A percentile compares a stretch with the other conserved stretches of the same genome.
Conservation (phyloP, 495 filamentous ascomycete species). For the Penicillium cataractarum region DNA sequence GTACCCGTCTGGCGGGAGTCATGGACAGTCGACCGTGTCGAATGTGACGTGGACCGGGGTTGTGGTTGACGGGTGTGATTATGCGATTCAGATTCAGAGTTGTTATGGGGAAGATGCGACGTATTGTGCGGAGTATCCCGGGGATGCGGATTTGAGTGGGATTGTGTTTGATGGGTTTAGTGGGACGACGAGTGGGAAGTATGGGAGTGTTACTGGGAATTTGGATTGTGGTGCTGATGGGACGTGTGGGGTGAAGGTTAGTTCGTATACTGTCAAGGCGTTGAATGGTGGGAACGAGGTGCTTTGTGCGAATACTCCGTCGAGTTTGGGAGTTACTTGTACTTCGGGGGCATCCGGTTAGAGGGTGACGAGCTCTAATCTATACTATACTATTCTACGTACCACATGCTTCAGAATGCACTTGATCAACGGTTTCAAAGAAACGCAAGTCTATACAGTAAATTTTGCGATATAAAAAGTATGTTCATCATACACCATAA, state of each 20-base stretch:
- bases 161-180: conserved; percentile 42
- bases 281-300: conserved; percentile 38
- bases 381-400: background rate
- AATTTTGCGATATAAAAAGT: conserved; percentile 27
- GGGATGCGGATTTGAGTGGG: conserved; percentile 37
- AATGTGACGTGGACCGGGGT: conserved; percentile 49
- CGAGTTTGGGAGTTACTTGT: conserved; percentile 39
- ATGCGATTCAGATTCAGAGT: conserved; percentile 53
- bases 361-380: too few relatives aligned
- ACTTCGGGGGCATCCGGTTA: conserved; percentile 43
- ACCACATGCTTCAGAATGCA: too few relatives aligned
- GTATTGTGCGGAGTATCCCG: conserved; percentile 45
- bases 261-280: conserved; percentile 36
- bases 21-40: conserved; percentile 40
- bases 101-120: conserved; percentile 46
- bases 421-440: background rate
- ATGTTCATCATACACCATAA: conserved; percentile 28
- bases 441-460: conserved; percentile 15
- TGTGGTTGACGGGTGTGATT: conserved; percentile 43
- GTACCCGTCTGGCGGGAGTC: conserved; percentile 41
- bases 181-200: conserved; percentile 44
- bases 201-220: conserved; percentile 43
- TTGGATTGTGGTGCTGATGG: conserved; percentile 44
- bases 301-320: conserved; percentile 47
- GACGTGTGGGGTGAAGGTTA: conserved; percentile 41